Percentiles rank a stretch among this genome's conserved stretches.
Evolutionary conservation across 495 filamentous ascomycete species (phyloP).

Genomic region (Aspergillus carlsbadensis): DNA sequence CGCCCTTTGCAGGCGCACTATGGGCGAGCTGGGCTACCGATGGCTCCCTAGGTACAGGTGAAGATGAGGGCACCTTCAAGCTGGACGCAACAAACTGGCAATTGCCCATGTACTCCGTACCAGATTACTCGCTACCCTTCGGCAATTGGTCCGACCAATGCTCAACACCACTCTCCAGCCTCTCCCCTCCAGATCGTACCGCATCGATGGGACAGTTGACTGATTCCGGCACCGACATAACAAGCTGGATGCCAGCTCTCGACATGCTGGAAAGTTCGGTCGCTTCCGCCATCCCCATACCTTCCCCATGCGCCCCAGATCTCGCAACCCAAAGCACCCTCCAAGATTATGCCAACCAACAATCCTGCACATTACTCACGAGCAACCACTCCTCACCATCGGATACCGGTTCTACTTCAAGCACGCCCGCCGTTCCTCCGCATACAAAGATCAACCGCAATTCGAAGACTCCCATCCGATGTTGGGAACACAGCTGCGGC

Average conservation of each 20-base stretch:
- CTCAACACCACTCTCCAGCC: slow-evolving; percentile 1
- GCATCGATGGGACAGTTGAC: neutral
- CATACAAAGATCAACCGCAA: neutral
- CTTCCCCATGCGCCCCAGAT: neutral
- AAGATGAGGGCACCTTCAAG: neutral
- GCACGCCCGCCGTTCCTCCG: neutral
- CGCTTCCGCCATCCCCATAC: neutral
- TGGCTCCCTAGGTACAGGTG: neutral
- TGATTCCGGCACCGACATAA: neutral
- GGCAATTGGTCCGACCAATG: slow-evolving; percentile 8
- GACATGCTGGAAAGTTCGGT: neutral
- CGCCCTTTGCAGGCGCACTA: neutral
- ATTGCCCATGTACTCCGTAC: neutral
- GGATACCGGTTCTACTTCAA: neutral
- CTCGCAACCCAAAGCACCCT: neutral
- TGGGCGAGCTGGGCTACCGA: slow-evolving; percentile 6
- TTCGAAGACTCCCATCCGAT: slow-evolving; percentile 7
- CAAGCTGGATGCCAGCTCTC: neutral
- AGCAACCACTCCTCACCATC: slow-evolving; percentile 2
- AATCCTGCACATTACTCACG: neutral
- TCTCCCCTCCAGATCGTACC: neutral
- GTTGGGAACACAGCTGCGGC: slow-evolving; percentile 16
- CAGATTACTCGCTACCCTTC: neutral
- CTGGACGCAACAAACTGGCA: slow-evolving; percentile 4
- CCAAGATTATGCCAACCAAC: neutral